A percentile compares a stretch with the other conserved stretches of the same genome.
Conservation (phyloP, 306 rosid genomes). For the Glycine latifolia region DNA sequence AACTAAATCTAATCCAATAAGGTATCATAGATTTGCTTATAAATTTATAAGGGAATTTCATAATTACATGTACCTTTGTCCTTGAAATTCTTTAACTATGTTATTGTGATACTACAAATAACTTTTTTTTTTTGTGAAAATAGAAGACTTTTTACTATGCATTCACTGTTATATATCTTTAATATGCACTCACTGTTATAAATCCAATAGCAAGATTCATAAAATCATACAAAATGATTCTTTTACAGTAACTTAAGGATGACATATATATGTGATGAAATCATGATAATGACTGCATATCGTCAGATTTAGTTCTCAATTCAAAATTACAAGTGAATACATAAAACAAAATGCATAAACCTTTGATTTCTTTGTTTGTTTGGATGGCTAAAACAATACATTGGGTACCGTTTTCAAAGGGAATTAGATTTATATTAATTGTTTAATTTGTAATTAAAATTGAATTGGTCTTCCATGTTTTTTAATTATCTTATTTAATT, state of each 20-base stretch:
- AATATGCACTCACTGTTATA: background rate
- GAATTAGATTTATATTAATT: background rate
- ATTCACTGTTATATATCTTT: background rate
- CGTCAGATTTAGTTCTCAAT: background rate
- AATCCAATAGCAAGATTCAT: conserved; percentile 21
- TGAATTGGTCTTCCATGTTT: background rate
- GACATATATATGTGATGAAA: conserved; percentile 29
- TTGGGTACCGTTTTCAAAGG: background rate
- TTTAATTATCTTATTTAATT: background rate
- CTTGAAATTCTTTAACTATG: background rate
- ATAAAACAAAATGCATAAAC: too few relatives aligned
- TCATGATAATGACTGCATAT: conserved; percentile 24
- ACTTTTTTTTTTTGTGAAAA: background rate
- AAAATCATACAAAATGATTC: conserved; percentile 9
- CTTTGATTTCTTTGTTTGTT: too few relatives aligned
- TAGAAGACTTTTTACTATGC: background rate
- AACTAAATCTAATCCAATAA: background rate
- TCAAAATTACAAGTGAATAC: background rate
- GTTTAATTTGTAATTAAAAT: background rate
- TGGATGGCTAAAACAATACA: background rate
- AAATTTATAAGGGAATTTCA: background rate
- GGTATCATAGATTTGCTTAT: too few relatives aligned
- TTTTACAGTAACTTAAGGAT: conserved; percentile 10
- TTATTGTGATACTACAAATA: background rate
- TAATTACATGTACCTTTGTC: background rate